phyloP scores from a whole-genome alignment of 1,139 yeast genomes.

The Yamadazyma epiphylla region DNA sequence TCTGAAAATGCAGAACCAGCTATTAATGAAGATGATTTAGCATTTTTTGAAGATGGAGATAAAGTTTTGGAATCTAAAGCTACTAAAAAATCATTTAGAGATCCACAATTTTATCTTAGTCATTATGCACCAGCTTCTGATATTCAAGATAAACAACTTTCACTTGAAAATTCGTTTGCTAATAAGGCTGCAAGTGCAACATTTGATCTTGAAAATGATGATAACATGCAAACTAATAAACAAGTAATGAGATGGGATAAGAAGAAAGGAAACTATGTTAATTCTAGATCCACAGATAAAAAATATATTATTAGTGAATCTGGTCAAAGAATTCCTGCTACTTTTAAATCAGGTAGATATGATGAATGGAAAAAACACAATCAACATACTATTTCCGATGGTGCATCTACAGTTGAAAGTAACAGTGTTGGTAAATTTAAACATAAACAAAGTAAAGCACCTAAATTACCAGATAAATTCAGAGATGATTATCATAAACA shows the following conservation, averaged over 20 bases:
- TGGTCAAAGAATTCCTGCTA: conserved; percentile 91
- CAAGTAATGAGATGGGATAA: conserved; percentile 91
- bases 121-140: conserved; percentile 84
- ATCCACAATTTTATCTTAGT: conserved; percentile 79
- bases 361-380: conserved; percentile 82
- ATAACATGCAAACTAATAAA: conserved; percentile 57
- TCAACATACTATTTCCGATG: conserved; percentile 9
- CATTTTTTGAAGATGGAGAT: conserved; percentile 64
- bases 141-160: conserved; percentile 80
- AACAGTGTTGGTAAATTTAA: conserved; percentile 48
- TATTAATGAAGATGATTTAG: conserved; percentile 47
- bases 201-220: conserved; percentile 82
- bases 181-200: conserved; percentile 82
- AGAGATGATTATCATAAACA: conserved; percentile 86
- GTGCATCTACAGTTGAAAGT: conserved; percentile 14
- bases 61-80: conserved; percentile 31
- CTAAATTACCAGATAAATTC: conserved; percentile 81
- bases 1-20: conserved; percentile 17
- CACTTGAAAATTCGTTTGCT: conserved; percentile 62
- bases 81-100: conserved; percentile 55
- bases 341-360: conserved; percentile 85
- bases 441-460: conserved; percentile 76
- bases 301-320: conserved; percentile 92
- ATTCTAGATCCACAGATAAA: conserved; percentile 73
- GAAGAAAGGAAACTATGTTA: conserved; percentile 87